These are phyloP conservation scores for Leccinum subspadiceum DNA, from an alignment of 1,284 basidiomycete genomes.

Conservation along the genomic window DNA sequence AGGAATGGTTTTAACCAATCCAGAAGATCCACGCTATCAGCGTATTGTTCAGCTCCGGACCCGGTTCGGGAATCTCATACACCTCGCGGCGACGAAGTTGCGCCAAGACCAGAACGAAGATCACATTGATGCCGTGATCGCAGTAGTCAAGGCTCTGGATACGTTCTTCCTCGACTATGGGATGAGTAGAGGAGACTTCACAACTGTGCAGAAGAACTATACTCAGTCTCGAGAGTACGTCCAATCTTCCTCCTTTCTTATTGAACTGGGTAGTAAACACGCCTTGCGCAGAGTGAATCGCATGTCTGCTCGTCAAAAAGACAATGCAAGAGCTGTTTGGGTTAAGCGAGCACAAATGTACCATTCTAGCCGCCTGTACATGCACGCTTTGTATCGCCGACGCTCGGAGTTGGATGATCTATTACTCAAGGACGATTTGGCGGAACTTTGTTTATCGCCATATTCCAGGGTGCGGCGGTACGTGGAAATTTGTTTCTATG, in stretches of 20 bases:
- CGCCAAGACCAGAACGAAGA: constrained; percentile 65
- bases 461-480: constrained; percentile 80
- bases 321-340: constrained; percentile 74
- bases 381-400: constrained; percentile 79
- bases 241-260: background rate
- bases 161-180: constrained; percentile 76
- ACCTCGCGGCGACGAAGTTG: constrained; percentile 69
- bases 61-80: constrained; percentile 70
- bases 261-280: background rate
- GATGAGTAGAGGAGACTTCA: constrained; percentile 56
- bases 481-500: constrained; percentile 14
- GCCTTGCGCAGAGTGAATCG: constrained; percentile 53
- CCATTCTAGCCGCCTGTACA: constrained; percentile 68
- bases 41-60: constrained; percentile 58
- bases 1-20: constrained; percentile 77
- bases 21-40: constrained; percentile 75
- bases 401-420: constrained; percentile 81
- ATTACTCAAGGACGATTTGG: constrained; percentile 69
- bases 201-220: constrained; percentile 67
- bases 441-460: constrained; percentile 83
- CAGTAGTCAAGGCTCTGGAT: constrained; percentile 69
- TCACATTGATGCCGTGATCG: constrained; percentile 87
- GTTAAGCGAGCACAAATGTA: constrained; percentile 80
- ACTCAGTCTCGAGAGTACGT: constrained; percentile 67
- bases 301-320: constrained; percentile 69